Conservation (phyloP, 768 basidiomycete genomes). For the Trametes elegans region DNA sequence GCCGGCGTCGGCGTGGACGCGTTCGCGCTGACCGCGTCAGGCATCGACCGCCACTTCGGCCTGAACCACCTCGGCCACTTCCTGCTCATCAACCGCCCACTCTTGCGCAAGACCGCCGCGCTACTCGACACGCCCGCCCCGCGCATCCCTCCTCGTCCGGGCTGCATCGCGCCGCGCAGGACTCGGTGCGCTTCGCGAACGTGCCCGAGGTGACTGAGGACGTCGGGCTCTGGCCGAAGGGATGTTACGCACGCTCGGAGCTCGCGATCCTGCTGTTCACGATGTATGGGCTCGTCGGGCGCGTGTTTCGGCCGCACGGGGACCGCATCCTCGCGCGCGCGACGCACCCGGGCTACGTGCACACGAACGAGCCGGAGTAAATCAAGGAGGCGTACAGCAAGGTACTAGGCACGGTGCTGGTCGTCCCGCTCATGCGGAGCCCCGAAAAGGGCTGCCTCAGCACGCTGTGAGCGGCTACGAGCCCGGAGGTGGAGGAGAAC, state of each 20-base stretch:
- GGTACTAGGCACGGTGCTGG: slow-evolving; percentile 18
- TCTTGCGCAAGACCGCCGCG: slow-evolving; percentile 34
- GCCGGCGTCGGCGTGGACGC: slow-evolving; percentile 29
- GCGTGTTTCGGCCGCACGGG: slow-evolving; percentile 22
- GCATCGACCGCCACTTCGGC: slow-evolving; percentile 29
- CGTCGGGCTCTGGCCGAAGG: slow-evolving; percentile 28
- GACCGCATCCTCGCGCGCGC: slow-evolving; percentile 24
- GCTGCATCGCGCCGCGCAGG: slow-evolving; percentile 37
- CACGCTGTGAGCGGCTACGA: slow-evolving; percentile 33
- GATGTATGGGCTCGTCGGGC: slow-evolving; percentile 28
- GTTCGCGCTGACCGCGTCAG: slow-evolving; percentile 23
- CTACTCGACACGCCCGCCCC: slow-evolving; percentile 27
- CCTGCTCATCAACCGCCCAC: slow-evolving; percentile 40
- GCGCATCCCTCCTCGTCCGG: slow-evolving; percentile 39
- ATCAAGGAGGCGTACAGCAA: slow-evolving; percentile 28
- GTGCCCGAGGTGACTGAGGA: slow-evolving; percentile 34
- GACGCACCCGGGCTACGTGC: slow-evolving; percentile 28
- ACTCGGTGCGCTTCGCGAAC: slow-evolving; percentile 31
- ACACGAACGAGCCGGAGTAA: slow-evolving; percentile 28
- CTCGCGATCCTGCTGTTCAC: slow-evolving; percentile 39
- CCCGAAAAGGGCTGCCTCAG: slow-evolving; percentile 28
- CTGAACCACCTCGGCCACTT: slow-evolving; percentile 40
- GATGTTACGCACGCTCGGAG: slow-evolving; percentile 38
- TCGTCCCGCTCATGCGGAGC: slow-evolving; percentile 28
- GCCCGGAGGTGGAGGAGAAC: slow-evolving; percentile 25